These are phyloP conservation scores for Phytophthora melonis DNA, from an alignment of 352 stramenopile species.

Conservation along the genomic window DNA sequence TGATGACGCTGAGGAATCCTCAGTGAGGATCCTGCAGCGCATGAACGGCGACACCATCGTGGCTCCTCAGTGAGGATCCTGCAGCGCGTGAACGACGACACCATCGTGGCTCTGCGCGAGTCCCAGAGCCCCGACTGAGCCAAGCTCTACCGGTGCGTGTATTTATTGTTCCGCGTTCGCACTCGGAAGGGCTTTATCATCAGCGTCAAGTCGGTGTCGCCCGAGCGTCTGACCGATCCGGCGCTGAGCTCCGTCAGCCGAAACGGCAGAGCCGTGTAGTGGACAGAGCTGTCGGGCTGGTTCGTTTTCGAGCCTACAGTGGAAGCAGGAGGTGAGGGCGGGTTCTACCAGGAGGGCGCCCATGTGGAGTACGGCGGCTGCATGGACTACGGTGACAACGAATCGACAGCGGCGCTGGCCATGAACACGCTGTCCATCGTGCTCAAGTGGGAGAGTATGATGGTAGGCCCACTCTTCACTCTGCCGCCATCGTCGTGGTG, in stretches of 20 bases:
- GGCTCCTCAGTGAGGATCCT: too few species aligned
- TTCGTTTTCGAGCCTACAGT: slow-evolving; percentile 68
- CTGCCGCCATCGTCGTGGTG: slow-evolving; percentile 47
- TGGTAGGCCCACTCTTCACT: slow-evolving; percentile 66
- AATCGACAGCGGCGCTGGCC: slow-evolving; percentile 53
- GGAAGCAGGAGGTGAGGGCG: slow-evolving; percentile 3
- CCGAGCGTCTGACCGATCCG: slow-evolving; percentile 39
- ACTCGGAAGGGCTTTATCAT: slow-evolving; percentile 74
- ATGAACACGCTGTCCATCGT: slow-evolving; percentile 78
- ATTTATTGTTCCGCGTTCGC: slow-evolving; percentile 79
- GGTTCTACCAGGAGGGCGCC: slow-evolving; percentile 51
- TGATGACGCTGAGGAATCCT: slow-evolving; percentile 69
- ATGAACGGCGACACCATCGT: slow-evolving; percentile 81
- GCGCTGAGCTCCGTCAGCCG: slow-evolving; percentile 32
- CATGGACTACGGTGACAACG: slow-evolving; percentile 66
- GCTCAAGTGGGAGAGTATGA: slow-evolving; percentile 72
- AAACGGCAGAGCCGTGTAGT: slow-evolving; percentile 60
- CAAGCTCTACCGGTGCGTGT: slow-evolving; percentile 71
- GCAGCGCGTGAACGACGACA: slow-evolving; percentile 80
- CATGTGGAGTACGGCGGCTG: slow-evolving; percentile 76
- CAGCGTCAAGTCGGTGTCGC: slow-evolving; percentile 64
- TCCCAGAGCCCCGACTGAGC: slow-evolving; percentile 47
- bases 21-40: slow-evolving; percentile 72
- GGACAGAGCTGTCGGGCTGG: slow-evolving; percentile 76
- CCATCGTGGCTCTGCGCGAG: slow-evolving; percentile 72